Percentiles rank a stretch among this genome's conserved stretches.
These are phyloP conservation scores for Schwanniomyces yamadae DNA, from an alignment of 805 yeast genomes.

Conservation along the genomic window DNA sequence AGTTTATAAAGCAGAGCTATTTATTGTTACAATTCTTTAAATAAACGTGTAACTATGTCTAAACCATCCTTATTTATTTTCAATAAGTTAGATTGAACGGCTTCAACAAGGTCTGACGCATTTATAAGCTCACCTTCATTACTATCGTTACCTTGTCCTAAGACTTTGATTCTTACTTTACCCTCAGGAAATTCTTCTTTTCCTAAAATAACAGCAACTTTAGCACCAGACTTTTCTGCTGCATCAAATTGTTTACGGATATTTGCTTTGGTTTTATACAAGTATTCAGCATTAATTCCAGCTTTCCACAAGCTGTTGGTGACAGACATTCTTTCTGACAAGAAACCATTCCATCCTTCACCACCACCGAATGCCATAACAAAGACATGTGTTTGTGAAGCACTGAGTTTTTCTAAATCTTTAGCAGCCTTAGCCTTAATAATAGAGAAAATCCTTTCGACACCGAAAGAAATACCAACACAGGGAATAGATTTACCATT, in stretches of 20 bases:
- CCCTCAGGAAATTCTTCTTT: constrained; percentile 89
- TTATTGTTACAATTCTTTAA: constrained; percentile 47
- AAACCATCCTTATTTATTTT: constrained; percentile 50
- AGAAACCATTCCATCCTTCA: constrained; percentile 89
- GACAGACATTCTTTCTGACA: constrained; percentile 86
- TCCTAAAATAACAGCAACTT: constrained; percentile 88
- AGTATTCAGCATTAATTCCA: constrained; percentile 87
- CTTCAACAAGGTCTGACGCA: constrained; percentile 56
- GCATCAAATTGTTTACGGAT: constrained; percentile 96
- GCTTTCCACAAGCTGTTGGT: constrained; percentile 82
- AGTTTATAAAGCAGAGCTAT: not conserved
- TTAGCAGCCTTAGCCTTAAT: constrained; percentile 71
- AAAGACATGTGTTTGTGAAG: constrained; percentile 88
- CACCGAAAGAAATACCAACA: constrained; percentile 96
- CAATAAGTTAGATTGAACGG: constrained; percentile 40
- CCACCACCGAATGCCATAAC: constrained; percentile 99
- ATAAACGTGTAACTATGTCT: constrained; percentile 62
- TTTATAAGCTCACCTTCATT: constrained; percentile 83
- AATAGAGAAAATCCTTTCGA: constrained; percentile 89
- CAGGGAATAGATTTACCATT: constrained; percentile 93
- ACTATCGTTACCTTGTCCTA: constrained; percentile 82
- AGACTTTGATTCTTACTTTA: constrained; percentile 76
- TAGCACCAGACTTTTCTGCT: constrained; percentile 92
- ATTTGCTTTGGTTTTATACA: constrained; percentile 91
- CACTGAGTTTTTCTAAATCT: constrained; percentile 62